Evolutionary conservation across 2,329 filamentous ascomycete species (phyloP).

Genomic region (Fonsecaea pedrosoi): DNA sequence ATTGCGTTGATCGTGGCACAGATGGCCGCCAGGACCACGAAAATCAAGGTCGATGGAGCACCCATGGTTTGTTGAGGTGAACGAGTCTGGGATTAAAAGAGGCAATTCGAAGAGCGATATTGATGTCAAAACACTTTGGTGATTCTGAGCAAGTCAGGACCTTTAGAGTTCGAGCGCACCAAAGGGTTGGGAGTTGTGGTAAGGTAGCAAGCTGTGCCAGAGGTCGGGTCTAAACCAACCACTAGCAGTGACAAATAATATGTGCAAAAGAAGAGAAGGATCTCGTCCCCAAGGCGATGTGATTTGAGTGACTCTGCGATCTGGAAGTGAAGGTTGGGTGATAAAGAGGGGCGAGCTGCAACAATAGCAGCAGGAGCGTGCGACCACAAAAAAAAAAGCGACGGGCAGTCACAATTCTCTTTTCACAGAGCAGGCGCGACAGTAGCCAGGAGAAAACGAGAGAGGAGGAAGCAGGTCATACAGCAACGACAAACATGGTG

Average conservation of each 20-base stretch:
- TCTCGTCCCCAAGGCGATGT: slow-evolving; percentile 17
- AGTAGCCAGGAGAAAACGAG: slow-evolving; percentile 8
- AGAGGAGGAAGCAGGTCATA: slow-evolving; percentile 15
- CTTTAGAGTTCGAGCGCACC: neutral
- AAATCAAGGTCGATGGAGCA: slow-evolving; percentile 16
- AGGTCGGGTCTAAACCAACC: slow-evolving; percentile 4
- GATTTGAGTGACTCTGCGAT: slow-evolving; percentile 10
- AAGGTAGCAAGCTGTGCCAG: neutral
- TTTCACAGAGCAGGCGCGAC: slow-evolving; percentile 20
- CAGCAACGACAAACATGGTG: slow-evolving; percentile 22
- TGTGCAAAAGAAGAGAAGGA: slow-evolving; percentile 24
- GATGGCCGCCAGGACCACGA: slow-evolving; percentile 31
- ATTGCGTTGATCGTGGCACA: slow-evolving; percentile 53
- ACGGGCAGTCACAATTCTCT: slow-evolving; percentile 16
- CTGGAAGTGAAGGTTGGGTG: slow-evolving; percentile 17
- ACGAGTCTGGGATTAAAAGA: neutral
- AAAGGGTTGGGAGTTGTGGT: neutral
- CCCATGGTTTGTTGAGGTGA: slow-evolving; percentile 21
- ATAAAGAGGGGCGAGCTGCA: slow-evolving; percentile 12
- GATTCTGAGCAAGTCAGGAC: neutral
- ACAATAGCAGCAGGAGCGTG: neutral
- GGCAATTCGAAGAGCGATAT: slow-evolving; percentile 7
- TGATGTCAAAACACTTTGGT: slow-evolving; percentile 10
- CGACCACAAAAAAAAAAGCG: slow-evolving; percentile 1
- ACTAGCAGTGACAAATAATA: slow-evolving; percentile 24